Conservation (phyloP, 1,284 basidiomycete genomes). For the Limonomyces culmigenus region DNA sequence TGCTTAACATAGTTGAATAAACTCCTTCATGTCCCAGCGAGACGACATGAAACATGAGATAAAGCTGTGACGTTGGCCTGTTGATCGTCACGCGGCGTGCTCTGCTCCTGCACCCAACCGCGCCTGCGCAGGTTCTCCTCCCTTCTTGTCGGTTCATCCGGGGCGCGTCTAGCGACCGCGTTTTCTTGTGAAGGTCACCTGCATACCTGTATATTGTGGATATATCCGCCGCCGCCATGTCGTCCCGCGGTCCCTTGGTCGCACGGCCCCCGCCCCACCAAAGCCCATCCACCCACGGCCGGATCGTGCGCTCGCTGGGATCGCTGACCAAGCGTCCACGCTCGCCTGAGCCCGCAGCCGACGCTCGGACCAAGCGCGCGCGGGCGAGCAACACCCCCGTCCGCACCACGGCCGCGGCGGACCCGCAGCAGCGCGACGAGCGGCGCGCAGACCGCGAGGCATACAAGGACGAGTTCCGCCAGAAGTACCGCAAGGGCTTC, state of each 20-base stretch:
- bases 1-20: too few relatives aligned
- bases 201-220: too few relatives aligned
- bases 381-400: constrained; percentile 7
- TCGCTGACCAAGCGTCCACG: constrained; percentile 32
- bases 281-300: background rate
- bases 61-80: too few relatives aligned
- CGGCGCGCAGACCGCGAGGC: constrained; percentile 33
- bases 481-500: constrained; percentile 77
- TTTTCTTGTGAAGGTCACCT: too few relatives aligned
- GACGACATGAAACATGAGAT: too few relatives aligned
- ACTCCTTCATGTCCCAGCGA: too few relatives aligned
- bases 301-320: background rate
- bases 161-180: too few relatives aligned
- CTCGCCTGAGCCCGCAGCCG: constrained; percentile 37
- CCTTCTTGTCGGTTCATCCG: too few relatives aligned
- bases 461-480: constrained; percentile 57
- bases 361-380: constrained; percentile 16
- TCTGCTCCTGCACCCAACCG: too few relatives aligned
- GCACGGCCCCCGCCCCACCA: background rate
- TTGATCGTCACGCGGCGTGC: too few relatives aligned
- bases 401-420: constrained; percentile 14
- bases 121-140: too few relatives aligned
- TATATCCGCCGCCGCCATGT: too few relatives aligned
- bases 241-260: background rate
- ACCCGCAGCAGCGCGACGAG: constrained; percentile 23